phyloP scores from a whole-genome alignment of 2,329 filamentous ascomycete species.

The Pyrenophora teres region DNA sequence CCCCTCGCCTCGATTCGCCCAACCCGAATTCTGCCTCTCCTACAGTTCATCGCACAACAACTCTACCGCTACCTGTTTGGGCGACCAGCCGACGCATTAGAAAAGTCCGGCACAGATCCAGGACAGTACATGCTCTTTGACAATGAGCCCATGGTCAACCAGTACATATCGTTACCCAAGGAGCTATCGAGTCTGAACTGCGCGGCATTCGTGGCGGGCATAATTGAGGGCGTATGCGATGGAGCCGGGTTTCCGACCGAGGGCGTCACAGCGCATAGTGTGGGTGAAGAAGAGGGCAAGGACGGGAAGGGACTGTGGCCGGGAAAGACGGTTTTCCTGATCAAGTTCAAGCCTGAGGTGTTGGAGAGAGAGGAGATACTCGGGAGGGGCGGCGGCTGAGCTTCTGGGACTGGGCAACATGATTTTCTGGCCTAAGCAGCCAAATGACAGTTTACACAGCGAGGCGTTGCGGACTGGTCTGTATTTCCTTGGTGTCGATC shows the following conservation, averaged over 20 bases:
- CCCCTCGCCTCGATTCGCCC: slow-evolving; percentile 64
- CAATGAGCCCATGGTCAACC: slow-evolving; percentile 95
- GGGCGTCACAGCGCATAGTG: slow-evolving; percentile 84
- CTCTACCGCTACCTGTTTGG: slow-evolving; percentile 92
- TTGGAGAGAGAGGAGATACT: slow-evolving; percentile 87
- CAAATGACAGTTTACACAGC: slow-evolving; percentile 16
- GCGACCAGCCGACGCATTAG: slow-evolving; percentile 87
- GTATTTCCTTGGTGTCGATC: background rate
- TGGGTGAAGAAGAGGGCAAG: slow-evolving; percentile 57
- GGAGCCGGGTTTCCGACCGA: slow-evolving; percentile 83
- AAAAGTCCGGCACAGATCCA: slow-evolving; percentile 82
- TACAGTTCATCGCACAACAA: slow-evolving; percentile 93
- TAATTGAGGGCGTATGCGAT: slow-evolving; percentile 95
- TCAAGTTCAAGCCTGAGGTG: slow-evolving; percentile 90
- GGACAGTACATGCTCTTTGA: slow-evolving; percentile 99
- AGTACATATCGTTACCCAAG: slow-evolving; percentile 87
- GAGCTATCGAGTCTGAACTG: slow-evolving; percentile 98
- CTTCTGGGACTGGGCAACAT: background rate
- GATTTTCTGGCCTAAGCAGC: background rate
- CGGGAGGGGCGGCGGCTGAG: slow-evolving; percentile 59
- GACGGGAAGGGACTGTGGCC: slow-evolving; percentile 75
- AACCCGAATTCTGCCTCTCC: slow-evolving; percentile 83
- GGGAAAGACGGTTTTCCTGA: slow-evolving; percentile 90
- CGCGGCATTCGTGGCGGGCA: slow-evolving; percentile 91
- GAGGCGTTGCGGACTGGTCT: slow-evolving; percentile 16